These are phyloP conservation scores for Centella asiatica DNA, from an alignment of 129 eudicot genomes.

Conservation along the genomic window DNA sequence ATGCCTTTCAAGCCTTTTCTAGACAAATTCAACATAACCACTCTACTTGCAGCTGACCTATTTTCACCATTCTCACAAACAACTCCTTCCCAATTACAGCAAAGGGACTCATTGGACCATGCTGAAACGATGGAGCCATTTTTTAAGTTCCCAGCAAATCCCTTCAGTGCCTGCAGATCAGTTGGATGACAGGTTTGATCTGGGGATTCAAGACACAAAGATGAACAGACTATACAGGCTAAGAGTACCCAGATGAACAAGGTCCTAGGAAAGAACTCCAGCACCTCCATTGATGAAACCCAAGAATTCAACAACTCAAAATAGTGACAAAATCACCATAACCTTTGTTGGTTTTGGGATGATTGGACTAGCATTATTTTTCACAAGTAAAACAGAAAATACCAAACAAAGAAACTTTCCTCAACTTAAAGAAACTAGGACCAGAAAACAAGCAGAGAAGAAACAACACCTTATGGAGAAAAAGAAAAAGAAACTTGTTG, in stretches of 20 bases:
- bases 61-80: constrained; percentile 39
- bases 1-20: constrained; percentile 55
- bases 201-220: constrained; percentile 33
- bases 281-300: constrained; percentile 19
- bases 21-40: constrained; percentile 43
- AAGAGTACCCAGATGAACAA: constrained; percentile 36
- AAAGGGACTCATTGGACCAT: constrained; percentile 48
- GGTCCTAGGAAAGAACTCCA: constrained; percentile 19
- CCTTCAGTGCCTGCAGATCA: constrained; percentile 64
- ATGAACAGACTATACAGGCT: constrained; percentile 31
- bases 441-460: constrained; percentile 2
- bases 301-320: constrained; percentile 9
- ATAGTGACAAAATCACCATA: constrained; percentile 14
- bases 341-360: constrained; percentile 3
- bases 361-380: neutral
- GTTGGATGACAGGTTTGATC: constrained; percentile 50
- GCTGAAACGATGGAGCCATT: constrained; percentile 44
- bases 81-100: constrained; percentile 93
- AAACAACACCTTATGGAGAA: neutral
- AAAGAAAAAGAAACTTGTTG: neutral
- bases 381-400: constrained; percentile 4
- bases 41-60: constrained; percentile 35
- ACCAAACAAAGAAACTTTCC: neutral
- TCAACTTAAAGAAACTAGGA: neutral
- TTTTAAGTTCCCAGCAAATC: constrained; percentile 43